These are phyloP conservation scores for Suillus tomentosus DNA, from an alignment of 768 basidiomycete species.

Conservation along the genomic window DNA sequence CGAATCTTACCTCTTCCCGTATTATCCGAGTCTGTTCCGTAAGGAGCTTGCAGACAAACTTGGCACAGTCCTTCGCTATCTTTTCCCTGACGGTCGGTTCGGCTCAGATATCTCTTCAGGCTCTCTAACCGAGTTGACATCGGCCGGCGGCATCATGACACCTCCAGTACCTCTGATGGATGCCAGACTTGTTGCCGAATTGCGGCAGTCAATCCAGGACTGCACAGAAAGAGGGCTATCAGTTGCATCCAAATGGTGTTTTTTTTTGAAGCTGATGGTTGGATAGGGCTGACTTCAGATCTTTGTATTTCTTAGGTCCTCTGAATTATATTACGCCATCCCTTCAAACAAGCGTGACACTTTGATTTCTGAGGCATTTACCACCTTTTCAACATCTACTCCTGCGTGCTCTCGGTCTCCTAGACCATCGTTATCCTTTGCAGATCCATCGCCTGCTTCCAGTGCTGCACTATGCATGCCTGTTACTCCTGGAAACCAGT, in stretches of 20 bases:
- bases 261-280: conserved; percentile 15
- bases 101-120: neutral
- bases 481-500: conserved; percentile 24
- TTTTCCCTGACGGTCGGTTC: neutral
- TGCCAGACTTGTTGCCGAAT: conserved; percentile 50
- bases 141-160: conserved; percentile 1
- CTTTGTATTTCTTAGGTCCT: conserved; percentile 55
- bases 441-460: conserved; percentile 23
- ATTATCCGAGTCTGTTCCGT: conserved; percentile 1
- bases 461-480: conserved; percentile 36
- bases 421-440: conserved; percentile 40
- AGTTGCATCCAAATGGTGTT: conserved; percentile 77
- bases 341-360: conserved; percentile 48
- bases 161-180: conserved; percentile 39
- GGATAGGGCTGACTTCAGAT: conserved; percentile 16
- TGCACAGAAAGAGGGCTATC: conserved; percentile 73
- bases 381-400: conserved; percentile 60
- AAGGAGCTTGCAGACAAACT: neutral
- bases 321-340: conserved; percentile 70
- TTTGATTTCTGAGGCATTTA: conserved; percentile 25
- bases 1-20: neutral
- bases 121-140: neutral
- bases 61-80: neutral
- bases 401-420: conserved; percentile 52
- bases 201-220: conserved; percentile 66